These are phyloP conservation scores for Malus sylvestris DNA, from an alignment of 306 rosid species.

Conservation along the genomic window DNA sequence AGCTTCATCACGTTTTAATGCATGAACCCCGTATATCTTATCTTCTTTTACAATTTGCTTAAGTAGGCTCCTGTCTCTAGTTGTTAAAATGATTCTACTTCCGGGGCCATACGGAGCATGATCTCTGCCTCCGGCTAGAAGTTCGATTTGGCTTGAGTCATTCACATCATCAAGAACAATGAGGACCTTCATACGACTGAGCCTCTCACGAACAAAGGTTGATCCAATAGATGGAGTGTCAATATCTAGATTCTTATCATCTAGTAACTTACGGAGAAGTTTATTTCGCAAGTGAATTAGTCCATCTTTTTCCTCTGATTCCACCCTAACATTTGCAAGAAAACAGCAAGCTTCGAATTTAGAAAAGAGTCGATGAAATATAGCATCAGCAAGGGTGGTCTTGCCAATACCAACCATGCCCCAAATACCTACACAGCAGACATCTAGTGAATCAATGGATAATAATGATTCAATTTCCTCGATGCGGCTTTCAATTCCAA, in stretches of 20 bases:
- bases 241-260: neutral
- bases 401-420: too few species aligned
- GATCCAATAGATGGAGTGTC: neutral
- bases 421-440: too few species aligned
- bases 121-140: neutral
- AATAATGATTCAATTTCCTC: too few species aligned
- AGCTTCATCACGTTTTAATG: neutral
- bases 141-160: neutral
- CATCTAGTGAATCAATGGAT: too few species aligned
- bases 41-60: neutral
- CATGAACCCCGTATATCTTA: constrained; percentile 1
- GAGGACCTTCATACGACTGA: too few species aligned
- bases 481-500: too few species aligned
- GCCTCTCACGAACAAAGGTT: too few species aligned
- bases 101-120: neutral
- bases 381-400: neutral
- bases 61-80: neutral
- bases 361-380: neutral
- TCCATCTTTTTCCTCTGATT: neutral
- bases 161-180: neutral
- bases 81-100: too few species aligned
- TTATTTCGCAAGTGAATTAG: neutral
- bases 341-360: constrained; percentile 8
- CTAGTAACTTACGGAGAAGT: neutral
- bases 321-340: constrained; percentile 4